phyloP scores from a whole-genome alignment of 768 basidiomycete genomes.

The Chlorophyllum brunneum region DNA sequence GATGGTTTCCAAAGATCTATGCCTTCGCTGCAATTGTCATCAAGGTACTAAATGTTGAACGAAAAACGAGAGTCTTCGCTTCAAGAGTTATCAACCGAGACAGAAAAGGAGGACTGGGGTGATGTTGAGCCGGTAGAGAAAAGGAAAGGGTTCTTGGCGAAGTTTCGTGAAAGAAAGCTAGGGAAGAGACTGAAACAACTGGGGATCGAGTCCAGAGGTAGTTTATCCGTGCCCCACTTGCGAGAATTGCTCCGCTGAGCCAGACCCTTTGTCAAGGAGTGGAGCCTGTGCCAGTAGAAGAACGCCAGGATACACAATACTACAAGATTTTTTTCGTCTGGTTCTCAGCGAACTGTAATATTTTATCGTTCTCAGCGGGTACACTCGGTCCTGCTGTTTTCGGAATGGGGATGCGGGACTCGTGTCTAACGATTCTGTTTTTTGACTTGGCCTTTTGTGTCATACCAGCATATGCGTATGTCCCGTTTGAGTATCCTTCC shows the following conservation, averaged over 20 bases:
- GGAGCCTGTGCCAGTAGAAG: slow-evolving; percentile 49
- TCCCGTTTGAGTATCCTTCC: slow-evolving; percentile 31
- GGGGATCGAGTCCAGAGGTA: slow-evolving; percentile 34
- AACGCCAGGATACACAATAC: slow-evolving; percentile 57
- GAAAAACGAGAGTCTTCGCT: neutral
- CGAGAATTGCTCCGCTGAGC: no score
- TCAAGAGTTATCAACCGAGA: neutral
- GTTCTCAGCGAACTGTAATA: slow-evolving; percentile 72
- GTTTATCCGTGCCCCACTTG: neutral
- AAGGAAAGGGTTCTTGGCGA: neutral
- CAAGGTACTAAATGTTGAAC: neutral
- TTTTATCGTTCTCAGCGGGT: slow-evolving; percentile 67
- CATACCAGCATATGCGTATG: slow-evolving; percentile 48
- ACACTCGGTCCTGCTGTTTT: slow-evolving; percentile 61
- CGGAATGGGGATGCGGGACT: slow-evolving; percentile 56
- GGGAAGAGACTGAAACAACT: slow-evolving; percentile 13
- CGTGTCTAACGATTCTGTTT: slow-evolving; percentile 62
- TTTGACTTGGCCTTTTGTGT: slow-evolving; percentile 60
- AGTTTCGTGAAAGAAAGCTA: neutral
- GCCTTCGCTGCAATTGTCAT: no score
- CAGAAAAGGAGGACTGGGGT: neutral
- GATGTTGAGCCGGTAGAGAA: neutral
- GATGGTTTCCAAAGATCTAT: no score
- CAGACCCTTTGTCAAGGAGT: slow-evolving; percentile 33
- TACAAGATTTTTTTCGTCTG: slow-evolving; percentile 75